Conservation (phyloP, 768 basidiomycete genomes). For the Boletus rubescentipes region DNA sequence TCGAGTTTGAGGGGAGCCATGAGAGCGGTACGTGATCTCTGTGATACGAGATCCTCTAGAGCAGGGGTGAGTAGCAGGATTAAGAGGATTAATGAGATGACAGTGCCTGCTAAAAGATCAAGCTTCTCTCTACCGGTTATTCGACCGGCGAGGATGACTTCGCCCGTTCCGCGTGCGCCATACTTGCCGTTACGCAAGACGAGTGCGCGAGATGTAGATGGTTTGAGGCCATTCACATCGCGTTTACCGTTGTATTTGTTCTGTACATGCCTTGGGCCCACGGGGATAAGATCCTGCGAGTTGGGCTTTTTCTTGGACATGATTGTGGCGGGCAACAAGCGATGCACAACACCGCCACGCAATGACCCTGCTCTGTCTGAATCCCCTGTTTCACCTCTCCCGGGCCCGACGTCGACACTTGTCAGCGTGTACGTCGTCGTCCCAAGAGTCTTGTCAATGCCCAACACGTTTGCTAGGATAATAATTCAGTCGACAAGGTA, state of each 20-base stretch:
- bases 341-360: conserved; percentile 1
- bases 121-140: conserved; percentile 79
- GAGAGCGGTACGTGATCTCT: conserved; percentile 56
- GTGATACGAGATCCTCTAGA: conserved; percentile 62
- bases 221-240: conserved; percentile 51
- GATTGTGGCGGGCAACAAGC: background rate
- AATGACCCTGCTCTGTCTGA: too few relatives aligned
- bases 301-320: conserved; percentile 35
- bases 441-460: too few relatives aligned
- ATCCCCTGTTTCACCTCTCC: too few relatives aligned
- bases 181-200: conserved; percentile 73
- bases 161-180: conserved; percentile 70
- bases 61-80: background rate
- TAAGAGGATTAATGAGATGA: background rate
- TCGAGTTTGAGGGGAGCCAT: conserved; percentile 64
- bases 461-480: too few relatives aligned
- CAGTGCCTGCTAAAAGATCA: conserved; percentile 70
- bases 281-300: conserved; percentile 48
- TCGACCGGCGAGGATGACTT: conserved; percentile 55
- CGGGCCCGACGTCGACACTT: too few relatives aligned
- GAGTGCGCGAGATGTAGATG: conserved; percentile 71
- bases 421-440: too few relatives aligned
- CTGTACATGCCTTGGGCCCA: conserved; percentile 55
- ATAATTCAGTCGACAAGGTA: too few relatives aligned
- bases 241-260: conserved; percentile 37